Base-by-base conservation (phyloP, 108 stramenopile species). In the Cyclostephanos tholiformis region DNA sequence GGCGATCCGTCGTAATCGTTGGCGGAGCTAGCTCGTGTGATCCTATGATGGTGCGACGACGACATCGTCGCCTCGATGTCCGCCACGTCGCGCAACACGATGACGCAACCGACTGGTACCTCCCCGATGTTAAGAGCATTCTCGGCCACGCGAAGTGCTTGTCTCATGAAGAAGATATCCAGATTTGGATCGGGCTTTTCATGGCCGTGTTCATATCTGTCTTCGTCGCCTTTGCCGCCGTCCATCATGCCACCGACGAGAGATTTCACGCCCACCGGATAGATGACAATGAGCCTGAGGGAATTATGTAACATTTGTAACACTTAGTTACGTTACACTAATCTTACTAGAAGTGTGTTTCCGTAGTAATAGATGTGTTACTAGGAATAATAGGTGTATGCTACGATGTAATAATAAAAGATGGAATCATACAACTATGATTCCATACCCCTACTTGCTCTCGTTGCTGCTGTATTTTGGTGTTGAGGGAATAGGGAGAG, bases 91-190 rank as follows among this genome's bases (percentile, higher is more conserved):
- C 67, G 74, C 25, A 89, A 63, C 6, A 94, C 93, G 61, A 94
- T 78, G n/a, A 94, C 87, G 67, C 93, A 94, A 36, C 93, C 93
- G 20, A 94, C 93, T 19, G 93, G 93, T 46, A 94, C 93, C 75
- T 94, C 93, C 19, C 93, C 93, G 14, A 90, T 63, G 6, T 67
- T 43, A 26, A 94, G 72, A 0, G 93, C 93, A 20, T 77, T 65
- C 67, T 85, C 63, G 2, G 89, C 91, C n/a, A 91, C 93, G 48
- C 72, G 49, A 0, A 94, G 82, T 10, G 93, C 90, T 63, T 82
- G 69, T 27, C 61, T 65, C 93, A 94, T 94, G 77, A 79, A 94
- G 62, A 77, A 73, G n/a, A 80, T 83, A 49, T 89, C 87, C 12
- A 79, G 68, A 41, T 66, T 58, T 49, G 10, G 10, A 61, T 65